Conservation (phyloP, 768 basidiomycete genomes). For the Trametes villosa region DNA sequence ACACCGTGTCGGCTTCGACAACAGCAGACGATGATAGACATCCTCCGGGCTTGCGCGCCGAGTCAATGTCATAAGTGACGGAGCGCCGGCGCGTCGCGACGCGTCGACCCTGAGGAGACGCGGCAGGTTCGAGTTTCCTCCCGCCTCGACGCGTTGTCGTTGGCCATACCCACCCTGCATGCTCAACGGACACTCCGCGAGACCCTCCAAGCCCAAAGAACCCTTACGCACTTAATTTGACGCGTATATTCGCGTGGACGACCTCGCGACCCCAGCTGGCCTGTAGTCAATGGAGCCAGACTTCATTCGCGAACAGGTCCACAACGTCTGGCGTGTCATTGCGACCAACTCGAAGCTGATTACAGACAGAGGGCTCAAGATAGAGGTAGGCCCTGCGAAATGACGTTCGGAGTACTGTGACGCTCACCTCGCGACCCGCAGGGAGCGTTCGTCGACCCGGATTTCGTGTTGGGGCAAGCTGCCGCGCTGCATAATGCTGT, state of each 20-base stretch:
- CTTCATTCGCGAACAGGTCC: conserved; percentile 9
- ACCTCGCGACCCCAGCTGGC: background rate
- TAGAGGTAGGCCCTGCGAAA: background rate
- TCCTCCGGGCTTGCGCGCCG: no score
- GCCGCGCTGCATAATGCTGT: conserved; percentile 1
- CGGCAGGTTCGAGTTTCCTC: no score
- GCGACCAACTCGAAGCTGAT: conserved; percentile 9
- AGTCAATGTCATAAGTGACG: background rate
- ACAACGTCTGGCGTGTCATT: conserved; percentile 8
- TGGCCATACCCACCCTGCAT: background rate
- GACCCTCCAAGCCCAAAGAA: background rate
- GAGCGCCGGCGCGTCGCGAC: conserved; percentile 7
- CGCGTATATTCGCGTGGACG: background rate
- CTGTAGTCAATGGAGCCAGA: conserved; percentile 8
- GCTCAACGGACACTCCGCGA: background rate
- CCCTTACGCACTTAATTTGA: background rate
- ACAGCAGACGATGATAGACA: no score
- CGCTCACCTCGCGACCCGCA: background rate
- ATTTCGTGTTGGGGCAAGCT: background rate
- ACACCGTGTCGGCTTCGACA: no score
- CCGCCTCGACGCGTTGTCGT: background rate
- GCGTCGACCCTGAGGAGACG: no score
- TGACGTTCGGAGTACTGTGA: background rate
- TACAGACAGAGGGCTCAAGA: background rate
- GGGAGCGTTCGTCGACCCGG: conserved; percentile 1